These are phyloP conservation scores for Monilinia polystroma DNA, from an alignment of 2,329 filamentous ascomycete genomes.

Conservation along the genomic window DNA sequence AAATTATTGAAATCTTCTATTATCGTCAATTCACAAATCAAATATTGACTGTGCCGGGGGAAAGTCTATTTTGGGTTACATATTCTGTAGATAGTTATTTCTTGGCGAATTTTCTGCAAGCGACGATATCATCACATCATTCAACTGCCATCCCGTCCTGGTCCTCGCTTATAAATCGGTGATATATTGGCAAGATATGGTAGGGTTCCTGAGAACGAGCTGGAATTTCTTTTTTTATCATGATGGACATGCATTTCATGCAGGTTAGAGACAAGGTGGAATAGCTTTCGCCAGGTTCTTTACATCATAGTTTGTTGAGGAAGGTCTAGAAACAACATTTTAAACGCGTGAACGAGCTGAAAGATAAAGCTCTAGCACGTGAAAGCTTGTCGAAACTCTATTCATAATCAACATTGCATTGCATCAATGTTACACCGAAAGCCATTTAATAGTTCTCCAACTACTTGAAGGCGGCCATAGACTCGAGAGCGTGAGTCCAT, in stretches of 20 bases:
- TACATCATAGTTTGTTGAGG: background rate
- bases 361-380: background rate
- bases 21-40: background rate
- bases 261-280: background rate
- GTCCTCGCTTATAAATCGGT: constrained; percentile 13
- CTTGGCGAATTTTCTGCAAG: background rate
- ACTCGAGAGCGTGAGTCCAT: background rate
- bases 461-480: background rate
- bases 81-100: background rate
- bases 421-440: constrained; percentile 4
- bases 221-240: background rate
- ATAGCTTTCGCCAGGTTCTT: background rate
- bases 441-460: background rate
- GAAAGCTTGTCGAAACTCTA: background rate
- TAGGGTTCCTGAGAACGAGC: background rate
- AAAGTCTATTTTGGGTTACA: background rate
- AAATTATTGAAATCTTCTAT: background rate
- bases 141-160: background rate
- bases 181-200: constrained; percentile 4
- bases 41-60: background rate
- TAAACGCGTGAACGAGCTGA: background rate
- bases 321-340: background rate
- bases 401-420: background rate
- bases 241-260: background rate
- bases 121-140: background rate